Conservation (phyloP, 345 rosid species). For the Raphanus sativus region DNA sequence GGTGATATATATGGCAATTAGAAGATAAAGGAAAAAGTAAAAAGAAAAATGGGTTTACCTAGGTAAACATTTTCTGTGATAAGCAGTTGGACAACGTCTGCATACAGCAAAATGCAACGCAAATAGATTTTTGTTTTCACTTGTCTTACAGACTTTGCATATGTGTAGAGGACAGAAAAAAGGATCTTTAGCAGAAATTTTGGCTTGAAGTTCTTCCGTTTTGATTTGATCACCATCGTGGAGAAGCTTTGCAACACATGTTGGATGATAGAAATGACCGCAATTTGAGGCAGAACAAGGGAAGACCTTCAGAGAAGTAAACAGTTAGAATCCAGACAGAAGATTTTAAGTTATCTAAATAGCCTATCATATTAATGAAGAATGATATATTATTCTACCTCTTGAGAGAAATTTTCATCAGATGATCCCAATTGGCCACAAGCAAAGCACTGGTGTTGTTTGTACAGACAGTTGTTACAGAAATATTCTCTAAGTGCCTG, state of each 20-base stretch:
- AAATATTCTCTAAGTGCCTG: conserved; percentile 51
- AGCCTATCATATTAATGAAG: not conserved
- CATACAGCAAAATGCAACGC: conserved; percentile 65
- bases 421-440: conserved; percentile 73
- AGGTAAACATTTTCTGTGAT: conserved; percentile 75
- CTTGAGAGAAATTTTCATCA: conserved; percentile 46
- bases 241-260: conserved; percentile 61
- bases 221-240: conserved; percentile 38
- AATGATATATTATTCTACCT: conserved; percentile 42
- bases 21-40: not conserved
- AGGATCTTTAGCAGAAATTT: conserved; percentile 54
- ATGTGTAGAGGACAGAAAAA: conserved; percentile 67
- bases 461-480: conserved; percentile 56
- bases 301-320: conserved; percentile 48
- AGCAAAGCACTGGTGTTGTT: conserved; percentile 68
- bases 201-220: conserved; percentile 40
- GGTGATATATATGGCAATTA: not conserved
- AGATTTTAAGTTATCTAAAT: not conserved
- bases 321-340: not conserved
- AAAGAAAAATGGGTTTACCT: conserved; percentile 38
- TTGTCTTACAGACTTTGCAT: conserved; percentile 51
- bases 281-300: conserved; percentile 66
- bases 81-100: conserved; percentile 74
- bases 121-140: conserved; percentile 45
- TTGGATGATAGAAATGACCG: conserved; percentile 73